These are phyloP conservation scores for Apophysomyces trapeziformis DNA, from an alignment of 371 early-diverging fungal species.

Conservation along the genomic window DNA sequence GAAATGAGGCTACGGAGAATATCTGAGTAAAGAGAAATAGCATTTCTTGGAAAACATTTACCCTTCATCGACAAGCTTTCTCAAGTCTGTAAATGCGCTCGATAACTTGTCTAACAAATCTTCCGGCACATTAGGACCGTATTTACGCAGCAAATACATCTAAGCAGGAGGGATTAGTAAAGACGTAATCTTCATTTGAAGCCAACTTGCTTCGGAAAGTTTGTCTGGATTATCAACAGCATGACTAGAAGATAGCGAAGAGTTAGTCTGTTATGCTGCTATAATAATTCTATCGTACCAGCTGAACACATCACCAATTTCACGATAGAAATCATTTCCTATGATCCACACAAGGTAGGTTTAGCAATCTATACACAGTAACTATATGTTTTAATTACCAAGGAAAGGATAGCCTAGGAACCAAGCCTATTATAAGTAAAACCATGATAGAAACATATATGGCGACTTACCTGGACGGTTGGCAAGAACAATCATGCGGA, in stretches of 20 bases:
- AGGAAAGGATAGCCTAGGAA: constrained; percentile 41
- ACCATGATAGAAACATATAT: neutral
- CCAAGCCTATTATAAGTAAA: neutral
- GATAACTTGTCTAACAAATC: constrained; percentile 70
- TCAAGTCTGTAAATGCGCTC: constrained; percentile 76
- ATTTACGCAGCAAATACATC: constrained; percentile 71
- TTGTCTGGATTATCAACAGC: constrained; percentile 84
- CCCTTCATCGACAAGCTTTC: constrained; percentile 79
- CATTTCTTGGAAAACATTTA: constrained; percentile 2
- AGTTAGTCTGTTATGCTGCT: neutral
- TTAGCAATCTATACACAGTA: neutral
- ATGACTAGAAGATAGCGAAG: constrained; percentile 41
- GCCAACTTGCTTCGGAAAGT: constrained; percentile 58
- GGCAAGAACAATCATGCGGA: constrained; percentile 86
- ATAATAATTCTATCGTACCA: constrained; percentile 31
- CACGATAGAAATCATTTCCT: constrained; percentile 87
- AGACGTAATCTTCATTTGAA: neutral
- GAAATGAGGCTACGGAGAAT: constrained; percentile 51
- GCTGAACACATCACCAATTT: constrained; percentile 82
- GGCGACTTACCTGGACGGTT: constrained; percentile 74
- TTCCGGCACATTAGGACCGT: constrained; percentile 75
- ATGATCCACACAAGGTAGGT: constrained; percentile 44
- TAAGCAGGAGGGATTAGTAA: neutral
- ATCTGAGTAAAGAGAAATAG: neutral
- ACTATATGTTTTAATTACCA: constrained; percentile 20